Percentiles rank a stretch among this genome's conserved stretches.
Conservation (phyloP, 331 rosid genomes). For the Dryas integrifolia region DNA sequence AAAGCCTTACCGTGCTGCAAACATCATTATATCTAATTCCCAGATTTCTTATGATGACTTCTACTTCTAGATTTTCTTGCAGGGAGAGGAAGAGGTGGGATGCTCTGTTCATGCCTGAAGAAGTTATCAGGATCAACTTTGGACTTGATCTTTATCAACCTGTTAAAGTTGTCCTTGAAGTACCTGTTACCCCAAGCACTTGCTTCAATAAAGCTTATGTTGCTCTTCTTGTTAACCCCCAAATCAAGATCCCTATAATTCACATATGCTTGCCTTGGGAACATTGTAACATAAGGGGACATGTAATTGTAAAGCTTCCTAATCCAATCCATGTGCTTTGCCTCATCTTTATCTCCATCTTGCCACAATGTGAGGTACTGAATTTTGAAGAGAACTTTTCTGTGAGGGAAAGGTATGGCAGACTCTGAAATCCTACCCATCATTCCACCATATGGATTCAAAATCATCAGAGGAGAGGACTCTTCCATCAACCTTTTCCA, state of each 20-base stretch:
- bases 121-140: slow-evolving; percentile 71
- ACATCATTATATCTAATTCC: not conserved
- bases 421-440: slow-evolving; percentile 62
- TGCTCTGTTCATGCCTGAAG: slow-evolving; percentile 85
- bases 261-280: slow-evolving; percentile 76
- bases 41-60: not conserved
- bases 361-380: slow-evolving; percentile 58
- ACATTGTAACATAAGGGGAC: slow-evolving; percentile 57
- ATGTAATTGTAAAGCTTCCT: slow-evolving; percentile 69
- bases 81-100: slow-evolving; percentile 51
- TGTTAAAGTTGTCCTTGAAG: slow-evolving; percentile 65
- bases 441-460: slow-evolving; percentile 76
- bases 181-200: slow-evolving; percentile 70
- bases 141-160: slow-evolving; percentile 60
- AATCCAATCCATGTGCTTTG: slow-evolving; percentile 63
- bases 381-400: slow-evolving; percentile 63
- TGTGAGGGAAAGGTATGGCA: slow-evolving; percentile 71
- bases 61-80: not conserved
- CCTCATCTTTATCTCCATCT: slow-evolving; percentile 29
- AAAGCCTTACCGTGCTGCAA: not conserved
- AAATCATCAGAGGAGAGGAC: slow-evolving; percentile 49
- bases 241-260: slow-evolving; percentile 88
- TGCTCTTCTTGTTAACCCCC: slow-evolving; percentile 57
- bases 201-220: slow-evolving; percentile 40
- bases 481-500: slow-evolving; percentile 59